A percentile compares a stretch with the other conserved stretches of the same genome.
Evolutionary conservation across 495 filamentous ascomycete species (phyloP).

Genomic region (Daldinia grandis): DNA sequence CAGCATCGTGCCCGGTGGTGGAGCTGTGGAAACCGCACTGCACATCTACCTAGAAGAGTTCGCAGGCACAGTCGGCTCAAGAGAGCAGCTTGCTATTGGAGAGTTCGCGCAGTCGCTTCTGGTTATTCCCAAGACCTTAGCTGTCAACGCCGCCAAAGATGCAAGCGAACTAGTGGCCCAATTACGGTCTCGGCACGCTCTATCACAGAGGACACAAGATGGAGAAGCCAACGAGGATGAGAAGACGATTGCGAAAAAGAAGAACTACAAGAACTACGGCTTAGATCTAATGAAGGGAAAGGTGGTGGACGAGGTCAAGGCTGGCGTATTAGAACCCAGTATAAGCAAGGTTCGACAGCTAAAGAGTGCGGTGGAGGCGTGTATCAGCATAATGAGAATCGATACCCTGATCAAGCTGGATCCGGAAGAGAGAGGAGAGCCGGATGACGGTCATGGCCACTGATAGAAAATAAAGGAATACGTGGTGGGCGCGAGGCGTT

Average conservation of each 20-base stretch:
- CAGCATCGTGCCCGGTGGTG: slow-evolving; percentile 94
- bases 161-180: slow-evolving; percentile 93
- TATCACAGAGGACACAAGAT: slow-evolving; percentile 88
- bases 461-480: slow-evolving; percentile 45
- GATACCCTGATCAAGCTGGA: slow-evolving; percentile 99
- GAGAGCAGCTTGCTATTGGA: slow-evolving; percentile 97
- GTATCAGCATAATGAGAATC: slow-evolving; percentile 99
- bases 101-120: slow-evolving; percentile 96
- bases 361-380: slow-evolving; percentile 98
- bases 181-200: slow-evolving; percentile 91
- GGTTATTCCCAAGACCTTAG: slow-evolving; percentile 94
- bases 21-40: slow-evolving; percentile 96
- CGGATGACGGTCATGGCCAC: slow-evolving; percentile 82
- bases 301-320: slow-evolving; percentile 92
- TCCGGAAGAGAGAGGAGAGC: slow-evolving; percentile 79
- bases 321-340: slow-evolving; percentile 93
- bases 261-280: slow-evolving; percentile 98
- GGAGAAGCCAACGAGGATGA: slow-evolving; percentile 84
- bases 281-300: slow-evolving; percentile 89
- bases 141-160: slow-evolving; percentile 97
- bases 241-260: slow-evolving; percentile 87
- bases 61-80: slow-evolving; percentile 95
- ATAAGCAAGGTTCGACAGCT: slow-evolving; percentile 99
- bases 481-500: slow-evolving; percentile 32
- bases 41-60: slow-evolving; percentile 99